Base-by-base conservation (phyloP, 2,329 filamentous ascomycete species). In the Blastomyces gilchristii region DNA sequence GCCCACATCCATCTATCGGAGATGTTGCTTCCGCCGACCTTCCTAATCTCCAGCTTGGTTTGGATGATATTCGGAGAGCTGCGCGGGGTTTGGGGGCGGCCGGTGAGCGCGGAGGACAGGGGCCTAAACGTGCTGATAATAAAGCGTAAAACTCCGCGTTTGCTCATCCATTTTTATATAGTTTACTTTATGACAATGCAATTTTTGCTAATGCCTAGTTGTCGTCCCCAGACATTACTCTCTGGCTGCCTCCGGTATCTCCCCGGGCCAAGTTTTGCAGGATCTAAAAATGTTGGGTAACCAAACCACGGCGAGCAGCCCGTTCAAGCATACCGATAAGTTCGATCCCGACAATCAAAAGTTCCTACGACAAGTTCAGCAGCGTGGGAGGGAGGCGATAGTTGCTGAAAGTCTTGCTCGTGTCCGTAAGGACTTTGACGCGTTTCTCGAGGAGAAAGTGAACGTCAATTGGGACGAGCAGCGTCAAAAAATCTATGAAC, bases 401-500 rank as follows among this genome's bases (percentile, higher is more conserved):
- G 92, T 97, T 69, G 85, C 89, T 43, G 91, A 97, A 73, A 90
- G 91, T n/a, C 81, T 97, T 65, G 88, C 93, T 71, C 86, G 92
- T 71, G 94, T 92, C 3, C 87, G 93, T 65, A 86, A 87, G 63
- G 94, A 97, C 72, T 97, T 99, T 73, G 92, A 99, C 73, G 84
- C 85, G 65, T 97, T 96, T 74, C 81, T 99, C 63, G 92, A 97
- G 73, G 92, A 97, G 70, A 95, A 96, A 72, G 87, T 97, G 59
- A 90, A 91, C 39, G 87, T 96, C 80, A 91, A 97, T 74, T 97
- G 94, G 92, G 92, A 97, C 69, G 87, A 89, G 18, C 93, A 97
- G 78, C 87, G 93, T 66, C 90, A 89, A 75, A 87, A 87, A 68
- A 96, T 99, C 67, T 97, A 97, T 76, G 87, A 96, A 71, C 94